Base-by-base conservation (phyloP, 2,329 filamentous ascomycete species). In the Talaromyces piceae region DNA sequence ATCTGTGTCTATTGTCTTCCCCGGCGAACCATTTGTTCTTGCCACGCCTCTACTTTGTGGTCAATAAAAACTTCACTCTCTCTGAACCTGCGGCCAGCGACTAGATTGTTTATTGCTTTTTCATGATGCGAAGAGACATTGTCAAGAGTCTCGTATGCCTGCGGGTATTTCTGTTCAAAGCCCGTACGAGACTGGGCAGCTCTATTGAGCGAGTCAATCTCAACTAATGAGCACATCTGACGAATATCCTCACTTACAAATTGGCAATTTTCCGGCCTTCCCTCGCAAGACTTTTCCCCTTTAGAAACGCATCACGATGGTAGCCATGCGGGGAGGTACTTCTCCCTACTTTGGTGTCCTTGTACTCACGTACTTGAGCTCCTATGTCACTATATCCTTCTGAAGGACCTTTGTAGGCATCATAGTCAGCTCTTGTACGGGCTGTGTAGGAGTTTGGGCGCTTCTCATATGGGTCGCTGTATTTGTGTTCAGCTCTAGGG, bases 61-160 rank as follows among this genome's bases (percentile, higher is more conserved):
- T n/a, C n/a, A n/a, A n/a, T n/a, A n/a, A n/a, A n/a, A n/a, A n/a
- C n/a, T n/a, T n/a, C n/a, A n/a, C n/a, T n/a, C n/a, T n/a, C n/a
- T n/a, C n/a, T n/a, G n/a, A n/a, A n/a, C n/a, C n/a, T n/a, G n/a
- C n/a, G n/a, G n/a, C n/a, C n/a, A n/a, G n/a, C n/a, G n/a, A n/a
- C n/a, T n/a, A n/a, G n/a, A n/a, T n/a, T n/a, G n/a, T n/a, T n/a
- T n/a, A n/a, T n/a, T n/a, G n/a, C n/a, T n/a, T n/a, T n/a, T n/a
- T n/a, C n/a, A n/a, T n/a, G n/a, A n/a, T n/a, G n/a, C n/a, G n/a
- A n/a, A n/a, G n/a, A n/a, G n/a, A n/a, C n/a, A n/a, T n/a, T n/a
- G n/a, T 9, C 5, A 37, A 1, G 31, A 9, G 71, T 69, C 46
- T 77, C 74, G 63, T 77, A 78, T 5, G 71, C 67, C 64, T 44